Conservation (phyloP, 169 alveolate genomes). For the Eimeria praecox region DNA sequence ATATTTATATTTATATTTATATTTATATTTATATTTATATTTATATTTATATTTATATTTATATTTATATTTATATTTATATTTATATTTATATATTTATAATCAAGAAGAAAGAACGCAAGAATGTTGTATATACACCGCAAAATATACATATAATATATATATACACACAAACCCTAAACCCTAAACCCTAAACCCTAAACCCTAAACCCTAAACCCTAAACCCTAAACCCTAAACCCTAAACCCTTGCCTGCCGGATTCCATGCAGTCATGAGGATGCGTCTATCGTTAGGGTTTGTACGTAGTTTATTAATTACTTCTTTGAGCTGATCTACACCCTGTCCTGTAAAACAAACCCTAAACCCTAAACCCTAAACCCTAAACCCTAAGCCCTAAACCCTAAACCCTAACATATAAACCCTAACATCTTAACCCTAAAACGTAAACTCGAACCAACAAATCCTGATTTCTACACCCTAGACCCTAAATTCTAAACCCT, state of each 20-base stretch:
- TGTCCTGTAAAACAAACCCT: slow-evolving; percentile 85
- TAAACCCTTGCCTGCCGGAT: slow-evolving; percentile 90
- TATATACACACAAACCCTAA: no score
- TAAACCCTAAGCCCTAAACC: background rate
- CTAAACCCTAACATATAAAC: background rate
- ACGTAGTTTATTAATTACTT: slow-evolving; percentile 93
- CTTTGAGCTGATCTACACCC: slow-evolving; percentile 97
- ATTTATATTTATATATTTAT: no score
- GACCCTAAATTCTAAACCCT: slow-evolving; percentile 20
- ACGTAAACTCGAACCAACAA: background rate
- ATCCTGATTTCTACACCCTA: slow-evolving; percentile 98
- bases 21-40: no score
- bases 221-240: slow-evolving; percentile 13
- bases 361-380: slow-evolving; percentile 47
- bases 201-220: slow-evolving; percentile 45
- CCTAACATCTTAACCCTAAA: background rate
- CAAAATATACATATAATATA: no score
- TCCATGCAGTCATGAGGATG: slow-evolving; percentile 97
- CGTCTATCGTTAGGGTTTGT: slow-evolving; percentile 97
- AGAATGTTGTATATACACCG: no score
- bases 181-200: slow-evolving; percentile 34
- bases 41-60: no score
- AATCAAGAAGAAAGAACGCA: no score
- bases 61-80: no score
- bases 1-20: no score